phyloP scores from a whole-genome alignment of 495 filamentous ascomycete genomes.

The Xylaria cubensis region DNA sequence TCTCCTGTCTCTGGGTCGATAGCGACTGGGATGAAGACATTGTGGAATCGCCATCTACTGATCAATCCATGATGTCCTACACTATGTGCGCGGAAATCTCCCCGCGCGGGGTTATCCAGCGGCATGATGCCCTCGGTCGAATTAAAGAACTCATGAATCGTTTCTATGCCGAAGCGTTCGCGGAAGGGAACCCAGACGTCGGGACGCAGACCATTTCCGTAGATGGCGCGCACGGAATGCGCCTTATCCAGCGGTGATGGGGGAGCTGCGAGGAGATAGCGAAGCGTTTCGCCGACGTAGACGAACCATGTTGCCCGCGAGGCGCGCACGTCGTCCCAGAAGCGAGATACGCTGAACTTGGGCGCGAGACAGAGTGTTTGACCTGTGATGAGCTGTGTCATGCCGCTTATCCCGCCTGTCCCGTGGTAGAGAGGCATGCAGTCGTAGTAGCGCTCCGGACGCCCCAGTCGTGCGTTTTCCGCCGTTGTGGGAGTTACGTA shows the following conservation, averaged over 20 bases:
- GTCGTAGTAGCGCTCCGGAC: conserved; percentile 69
- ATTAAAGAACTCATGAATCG: conserved; percentile 71
- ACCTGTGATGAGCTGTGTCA: conserved; percentile 62
- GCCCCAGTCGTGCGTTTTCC: conserved; percentile 18
- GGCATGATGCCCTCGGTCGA: conserved; percentile 68
- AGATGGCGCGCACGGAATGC: conserved; percentile 72
- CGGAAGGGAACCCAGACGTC: conserved; percentile 77
- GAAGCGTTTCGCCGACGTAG: conserved; percentile 83
- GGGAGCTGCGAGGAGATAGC: conserved; percentile 76
- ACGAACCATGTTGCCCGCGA: conserved; percentile 72
- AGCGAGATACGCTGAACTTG: conserved; percentile 71
- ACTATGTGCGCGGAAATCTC: conserved; percentile 64
- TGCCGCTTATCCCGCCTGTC: conserved; percentile 66
- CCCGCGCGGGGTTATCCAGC: conserved; percentile 63
- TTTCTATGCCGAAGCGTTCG: conserved; percentile 65
- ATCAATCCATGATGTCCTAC: conserved; percentile 78
- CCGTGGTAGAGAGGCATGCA: conserved; percentile 87
- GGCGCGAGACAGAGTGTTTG: conserved; percentile 70
- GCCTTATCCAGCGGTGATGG: conserved; percentile 67
- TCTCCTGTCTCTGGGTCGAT: conserved; percentile 72
- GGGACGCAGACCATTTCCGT: conserved; percentile 78
- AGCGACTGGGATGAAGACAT: conserved; percentile 68
- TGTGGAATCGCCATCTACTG: conserved; percentile 54
- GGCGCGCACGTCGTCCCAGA: conserved; percentile 78
- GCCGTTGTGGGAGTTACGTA: conserved; percentile 32